Conservation (phyloP, 2,329 filamentous ascomycete species). For the Fusarium domesticum region DNA sequence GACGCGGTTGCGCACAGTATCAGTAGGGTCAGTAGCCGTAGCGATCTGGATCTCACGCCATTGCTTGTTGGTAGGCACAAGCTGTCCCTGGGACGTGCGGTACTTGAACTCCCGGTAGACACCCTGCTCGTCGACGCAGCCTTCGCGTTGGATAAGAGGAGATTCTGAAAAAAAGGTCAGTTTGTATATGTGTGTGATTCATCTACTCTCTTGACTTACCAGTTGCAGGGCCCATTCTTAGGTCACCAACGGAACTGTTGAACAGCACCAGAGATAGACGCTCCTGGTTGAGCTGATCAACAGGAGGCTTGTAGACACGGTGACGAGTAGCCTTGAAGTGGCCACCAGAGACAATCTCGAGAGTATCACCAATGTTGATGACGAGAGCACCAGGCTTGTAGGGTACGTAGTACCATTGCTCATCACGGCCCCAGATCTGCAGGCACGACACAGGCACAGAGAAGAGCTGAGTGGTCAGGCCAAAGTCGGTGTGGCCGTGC, state of each 20-base stretch:
- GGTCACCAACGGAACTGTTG: slow-evolving; percentile 44
- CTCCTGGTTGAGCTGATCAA: slow-evolving; percentile 32
- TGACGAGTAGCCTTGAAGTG: slow-evolving; percentile 23
- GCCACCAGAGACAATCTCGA: slow-evolving; percentile 19
- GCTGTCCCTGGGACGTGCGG: slow-evolving; percentile 37
- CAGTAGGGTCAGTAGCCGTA: slow-evolving; percentile 42
- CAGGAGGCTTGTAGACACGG: slow-evolving; percentile 17
- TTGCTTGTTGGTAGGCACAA: slow-evolving; percentile 44
- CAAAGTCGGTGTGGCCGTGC: slow-evolving; percentile 20
- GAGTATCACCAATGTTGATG: slow-evolving; percentile 20
- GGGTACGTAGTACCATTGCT: slow-evolving; percentile 22
- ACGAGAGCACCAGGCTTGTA: slow-evolving; percentile 22
- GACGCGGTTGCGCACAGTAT: slow-evolving; percentile 38
- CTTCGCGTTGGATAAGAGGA: slow-evolving; percentile 35
- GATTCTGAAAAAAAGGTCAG: slow-evolving; percentile 17
- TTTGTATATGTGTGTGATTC: neutral
- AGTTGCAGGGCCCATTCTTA: slow-evolving; percentile 41
- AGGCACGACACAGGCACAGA: slow-evolving; percentile 21
- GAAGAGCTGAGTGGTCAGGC: slow-evolving; percentile 15
- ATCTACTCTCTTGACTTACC: slow-evolving; percentile 2
- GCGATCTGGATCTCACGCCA: slow-evolving; percentile 51
- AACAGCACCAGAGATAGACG: slow-evolving; percentile 43
- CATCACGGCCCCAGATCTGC: slow-evolving; percentile 20
- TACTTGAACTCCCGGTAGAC: slow-evolving; percentile 46
- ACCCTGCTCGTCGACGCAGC: slow-evolving; percentile 43